Conservation (phyloP, 768 basidiomycete genomes). For the Tricholoma furcatifolium region DNA sequence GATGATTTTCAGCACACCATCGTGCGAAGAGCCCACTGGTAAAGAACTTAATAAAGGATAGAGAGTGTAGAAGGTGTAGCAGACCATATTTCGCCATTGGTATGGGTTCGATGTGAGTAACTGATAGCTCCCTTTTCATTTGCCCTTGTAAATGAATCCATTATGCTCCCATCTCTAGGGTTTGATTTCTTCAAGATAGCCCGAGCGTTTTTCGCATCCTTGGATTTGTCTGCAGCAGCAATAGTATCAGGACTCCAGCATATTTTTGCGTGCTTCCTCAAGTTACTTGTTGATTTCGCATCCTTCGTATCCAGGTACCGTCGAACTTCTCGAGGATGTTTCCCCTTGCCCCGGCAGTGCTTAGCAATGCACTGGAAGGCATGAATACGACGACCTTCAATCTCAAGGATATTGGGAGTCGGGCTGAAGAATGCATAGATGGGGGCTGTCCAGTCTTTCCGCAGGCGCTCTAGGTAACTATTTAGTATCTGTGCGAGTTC, state of each 20-base stretch:
- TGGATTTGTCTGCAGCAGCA: constrained; percentile 14
- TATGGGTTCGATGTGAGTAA: background rate
- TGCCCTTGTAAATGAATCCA: background rate
- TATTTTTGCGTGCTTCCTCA: constrained; percentile 21
- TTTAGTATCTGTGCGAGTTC: background rate
- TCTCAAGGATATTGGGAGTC: constrained; percentile 15
- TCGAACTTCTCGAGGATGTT: background rate
- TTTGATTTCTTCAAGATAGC: background rate
- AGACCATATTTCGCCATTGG: background rate
- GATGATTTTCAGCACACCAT: background rate
- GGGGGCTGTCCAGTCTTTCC: constrained; percentile 24
- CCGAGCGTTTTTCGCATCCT: background rate
- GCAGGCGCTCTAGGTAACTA: constrained; percentile 11
- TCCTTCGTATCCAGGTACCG: constrained; percentile 26
- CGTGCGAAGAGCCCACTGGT: background rate
- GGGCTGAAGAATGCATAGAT: constrained; percentile 28
- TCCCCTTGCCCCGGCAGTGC: background rate
- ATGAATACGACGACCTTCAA: background rate
- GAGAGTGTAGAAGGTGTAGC: background rate
- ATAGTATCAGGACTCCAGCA: constrained; percentile 30
- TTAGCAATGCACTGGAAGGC: background rate
- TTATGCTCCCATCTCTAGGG: background rate
- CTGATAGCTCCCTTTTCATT: background rate
- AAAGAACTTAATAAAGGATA: background rate
- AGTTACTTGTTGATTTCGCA: constrained; percentile 26